Evolutionary conservation across 2,329 filamentous ascomycete species (phyloP).

Genomic region (Harringtonia aguacate): DNA sequence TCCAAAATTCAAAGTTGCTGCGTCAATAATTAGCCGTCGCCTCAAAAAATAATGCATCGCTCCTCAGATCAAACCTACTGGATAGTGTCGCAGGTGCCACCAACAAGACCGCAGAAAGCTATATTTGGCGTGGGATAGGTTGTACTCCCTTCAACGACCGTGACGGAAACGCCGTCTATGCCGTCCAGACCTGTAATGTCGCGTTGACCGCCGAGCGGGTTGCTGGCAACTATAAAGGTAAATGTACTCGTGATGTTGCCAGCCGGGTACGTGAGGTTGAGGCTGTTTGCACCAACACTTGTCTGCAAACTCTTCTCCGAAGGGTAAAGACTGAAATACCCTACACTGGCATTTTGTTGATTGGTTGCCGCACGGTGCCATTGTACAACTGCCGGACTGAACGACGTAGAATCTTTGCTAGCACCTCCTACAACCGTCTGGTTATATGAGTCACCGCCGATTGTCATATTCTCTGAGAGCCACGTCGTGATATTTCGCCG

Average conservation of each 20-base stretch:
- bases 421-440: conserved; percentile 46
- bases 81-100: conserved; percentile 19
- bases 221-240: conserved; percentile 35
- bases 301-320: conserved; percentile 28
- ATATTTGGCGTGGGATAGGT: conserved; percentile 27
- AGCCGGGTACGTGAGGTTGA: conserved; percentile 42
- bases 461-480: conserved; percentile 44
- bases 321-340: conserved; percentile 20
- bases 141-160: conserved; percentile 28
- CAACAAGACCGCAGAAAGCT: conserved; percentile 29
- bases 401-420: conserved; percentile 36
- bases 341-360: conserved; percentile 19
- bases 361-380: conserved; percentile 29
- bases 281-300: conserved; percentile 25
- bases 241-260: conserved; percentile 39
- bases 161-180: conserved; percentile 34
- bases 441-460: conserved; percentile 48
- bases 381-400: conserved; percentile 50
- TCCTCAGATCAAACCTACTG: conserved; percentile 3
- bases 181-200: conserved; percentile 35
- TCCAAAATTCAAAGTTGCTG: conserved; percentile 35
- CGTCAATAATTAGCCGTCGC: background rate
- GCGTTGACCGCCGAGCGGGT: conserved; percentile 25
- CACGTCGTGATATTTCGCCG: conserved; percentile 49
- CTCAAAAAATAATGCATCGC: background rate